A percentile compares a stretch with the other conserved stretches of the same genome.
Evolutionary conservation across 352 stramenopile species (phyloP).

Genomic region (Phytophthora europaea): DNA sequence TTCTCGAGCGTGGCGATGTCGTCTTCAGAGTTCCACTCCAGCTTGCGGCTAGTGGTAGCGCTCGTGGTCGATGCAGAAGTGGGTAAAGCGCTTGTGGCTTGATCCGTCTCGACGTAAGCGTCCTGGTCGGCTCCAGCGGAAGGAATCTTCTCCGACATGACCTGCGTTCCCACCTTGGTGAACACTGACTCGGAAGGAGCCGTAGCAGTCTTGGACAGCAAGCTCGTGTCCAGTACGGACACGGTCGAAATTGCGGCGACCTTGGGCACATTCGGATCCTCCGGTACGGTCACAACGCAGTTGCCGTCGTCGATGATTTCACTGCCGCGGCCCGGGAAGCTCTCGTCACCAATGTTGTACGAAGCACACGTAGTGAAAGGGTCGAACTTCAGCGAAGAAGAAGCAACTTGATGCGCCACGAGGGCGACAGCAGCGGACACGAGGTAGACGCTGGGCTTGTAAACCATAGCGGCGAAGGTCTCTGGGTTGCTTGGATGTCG

Average conservation of each 20-base stretch:
- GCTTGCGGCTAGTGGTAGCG: neutral
- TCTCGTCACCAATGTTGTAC: constrained; percentile 4
- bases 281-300: constrained; percentile 7
- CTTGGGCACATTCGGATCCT: constrained; percentile 6
- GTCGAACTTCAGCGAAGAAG: constrained; percentile 7
- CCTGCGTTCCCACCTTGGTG: constrained; percentile 11
- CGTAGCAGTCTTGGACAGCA: constrained; percentile 18
- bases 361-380: constrained; percentile 14
- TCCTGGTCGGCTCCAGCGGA: neutral
- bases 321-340: constrained; percentile 8
- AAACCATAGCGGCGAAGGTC: constrained; percentile 1
- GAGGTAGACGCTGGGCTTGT: constrained; percentile 5
- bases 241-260: constrained; percentile 10
- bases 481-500: neutral
- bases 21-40: neutral
- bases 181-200: constrained; percentile 5
- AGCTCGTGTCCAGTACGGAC: constrained; percentile 5
- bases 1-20: constrained; percentile 21
- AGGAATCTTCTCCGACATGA: constrained; percentile 7
- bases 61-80: neutral
- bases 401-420: neutral
- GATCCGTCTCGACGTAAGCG: neutral
- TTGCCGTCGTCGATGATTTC: constrained; percentile 16
- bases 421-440: constrained; percentile 4
- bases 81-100: neutral